Evolutionary conservation across 139 green algal species (phyloP).

Genomic region (Haematococcus sp.): DNA sequence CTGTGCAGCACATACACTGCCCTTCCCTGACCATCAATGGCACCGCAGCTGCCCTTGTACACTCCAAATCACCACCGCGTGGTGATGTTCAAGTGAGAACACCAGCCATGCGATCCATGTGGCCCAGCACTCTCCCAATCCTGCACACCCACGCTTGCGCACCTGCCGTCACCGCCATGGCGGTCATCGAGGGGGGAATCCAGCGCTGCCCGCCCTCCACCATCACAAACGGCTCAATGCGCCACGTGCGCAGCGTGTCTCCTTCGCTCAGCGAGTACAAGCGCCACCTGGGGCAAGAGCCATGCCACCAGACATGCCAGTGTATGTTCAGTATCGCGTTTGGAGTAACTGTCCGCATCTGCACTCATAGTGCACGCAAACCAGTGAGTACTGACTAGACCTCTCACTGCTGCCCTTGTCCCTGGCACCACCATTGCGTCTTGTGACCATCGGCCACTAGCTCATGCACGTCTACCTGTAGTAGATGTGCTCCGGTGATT

Average conservation of each 20-base stretch:
- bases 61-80: too few relatives aligned
- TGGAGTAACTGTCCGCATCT: background rate
- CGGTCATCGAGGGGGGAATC: constrained; percentile 57
- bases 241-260: constrained; percentile 78
- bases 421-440: too few relatives aligned
- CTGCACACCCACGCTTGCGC: background rate
- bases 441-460: too few relatives aligned
- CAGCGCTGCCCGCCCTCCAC: constrained; percentile 75
- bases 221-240: constrained; percentile 91
- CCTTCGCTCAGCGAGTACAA: constrained; percentile 80
- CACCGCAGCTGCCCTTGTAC: too few relatives aligned
- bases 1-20: too few relatives aligned
- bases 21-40: too few relatives aligned
- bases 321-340: background rate
- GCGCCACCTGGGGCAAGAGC: constrained; percentile 48
- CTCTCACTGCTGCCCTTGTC: too few relatives aligned
- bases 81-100: too few relatives aligned
- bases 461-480: constrained; percentile 69
- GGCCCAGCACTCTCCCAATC: too few relatives aligned
- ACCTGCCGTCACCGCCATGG: constrained; percentile 17
- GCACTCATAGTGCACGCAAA: background rate
- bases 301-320: background rate
- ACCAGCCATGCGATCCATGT: too few relatives aligned
- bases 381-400: background rate
- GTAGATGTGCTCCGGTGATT: constrained; percentile 80